phyloP scores from a whole-genome alignment of 345 rosid species.

The Punica granatum region DNA sequence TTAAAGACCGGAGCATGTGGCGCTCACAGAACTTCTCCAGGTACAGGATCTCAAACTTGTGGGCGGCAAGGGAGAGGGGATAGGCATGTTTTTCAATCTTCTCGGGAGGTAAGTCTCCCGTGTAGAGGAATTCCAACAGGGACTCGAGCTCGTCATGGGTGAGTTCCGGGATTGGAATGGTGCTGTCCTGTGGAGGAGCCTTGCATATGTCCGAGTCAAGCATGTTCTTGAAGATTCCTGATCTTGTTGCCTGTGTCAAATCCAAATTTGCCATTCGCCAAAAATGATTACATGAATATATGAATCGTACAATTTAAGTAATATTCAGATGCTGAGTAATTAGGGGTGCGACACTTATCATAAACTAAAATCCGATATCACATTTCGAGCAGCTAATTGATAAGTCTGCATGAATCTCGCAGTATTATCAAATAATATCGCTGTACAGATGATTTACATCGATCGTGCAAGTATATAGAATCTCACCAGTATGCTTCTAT shows the following conservation, averaged over 20 bases:
- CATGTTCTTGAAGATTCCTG: slow-evolving; percentile 69
- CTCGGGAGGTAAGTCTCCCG: slow-evolving; percentile 40
- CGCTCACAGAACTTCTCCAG: slow-evolving; percentile 51
- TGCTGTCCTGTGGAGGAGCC: slow-evolving; percentile 44
- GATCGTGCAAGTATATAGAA: too few species aligned
- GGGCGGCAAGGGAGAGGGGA: slow-evolving; percentile 51
- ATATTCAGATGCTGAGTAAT: too few species aligned
- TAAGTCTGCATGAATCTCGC: too few species aligned
- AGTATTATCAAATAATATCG: too few species aligned
- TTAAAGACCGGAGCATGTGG: slow-evolving; percentile 41
- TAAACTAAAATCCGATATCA: too few species aligned
- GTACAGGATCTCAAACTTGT: slow-evolving; percentile 67
- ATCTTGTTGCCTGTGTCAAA: slow-evolving; percentile 69
- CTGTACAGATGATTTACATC: too few species aligned
- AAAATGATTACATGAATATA: neutral
- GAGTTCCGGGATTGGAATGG: slow-evolving; percentile 48
- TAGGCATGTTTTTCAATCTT: slow-evolving; percentile 50
- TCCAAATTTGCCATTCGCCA: neutral
- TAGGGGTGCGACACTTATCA: too few species aligned
- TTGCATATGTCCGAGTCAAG: slow-evolving; percentile 60
- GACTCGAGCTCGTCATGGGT: slow-evolving; percentile 60
- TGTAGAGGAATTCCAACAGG: slow-evolving; percentile 70
- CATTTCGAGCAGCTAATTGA: too few species aligned
- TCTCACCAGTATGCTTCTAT: slow-evolving; percentile 57
- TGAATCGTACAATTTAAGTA: too few species aligned